These are phyloP conservation scores for Diplodia sapinea DNA, from an alignment of 2,329 filamentous ascomycete species.

Conservation along the genomic window DNA sequence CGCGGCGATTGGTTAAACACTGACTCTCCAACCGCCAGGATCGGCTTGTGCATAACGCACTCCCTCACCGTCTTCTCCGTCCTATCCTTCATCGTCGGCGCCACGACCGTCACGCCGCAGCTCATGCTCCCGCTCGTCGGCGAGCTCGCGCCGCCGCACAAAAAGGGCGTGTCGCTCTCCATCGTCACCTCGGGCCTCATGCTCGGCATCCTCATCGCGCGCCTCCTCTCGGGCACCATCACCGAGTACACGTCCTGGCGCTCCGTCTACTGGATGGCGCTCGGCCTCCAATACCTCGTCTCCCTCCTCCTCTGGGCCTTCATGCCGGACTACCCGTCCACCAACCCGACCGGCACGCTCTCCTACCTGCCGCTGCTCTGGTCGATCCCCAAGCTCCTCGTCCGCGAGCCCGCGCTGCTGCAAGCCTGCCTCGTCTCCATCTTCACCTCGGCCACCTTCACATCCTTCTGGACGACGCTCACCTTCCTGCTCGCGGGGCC, in stretches of 20 bases:
- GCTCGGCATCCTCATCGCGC: constrained; percentile 76
- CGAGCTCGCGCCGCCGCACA: constrained; percentile 73
- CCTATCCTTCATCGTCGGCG: constrained; percentile 74
- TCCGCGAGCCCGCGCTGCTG: constrained; percentile 70
- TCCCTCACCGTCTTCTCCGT: constrained; percentile 69
- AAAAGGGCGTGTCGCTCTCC: constrained; percentile 71
- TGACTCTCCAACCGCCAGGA: constrained; percentile 55
- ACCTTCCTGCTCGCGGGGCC: constrained; percentile 76
- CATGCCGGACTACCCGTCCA: constrained; percentile 81
- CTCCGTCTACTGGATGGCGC: constrained; percentile 77
- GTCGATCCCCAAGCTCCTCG: constrained; percentile 68
- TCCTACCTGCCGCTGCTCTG: constrained; percentile 70
- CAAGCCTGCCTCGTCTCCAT: constrained; percentile 73
- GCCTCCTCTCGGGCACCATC: constrained; percentile 75
- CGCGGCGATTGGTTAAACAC: neutral
- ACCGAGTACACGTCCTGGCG: constrained; percentile 77
- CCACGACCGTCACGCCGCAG: constrained; percentile 79
- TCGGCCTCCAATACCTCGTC: constrained; percentile 73
- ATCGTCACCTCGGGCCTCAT: constrained; percentile 78
- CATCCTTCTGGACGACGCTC: constrained; percentile 74
- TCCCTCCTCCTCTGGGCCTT: constrained; percentile 69
- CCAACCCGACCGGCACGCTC: constrained; percentile 65
- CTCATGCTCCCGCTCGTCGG: constrained; percentile 80
- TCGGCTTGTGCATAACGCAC: constrained; percentile 72
- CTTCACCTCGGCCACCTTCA: constrained; percentile 66